Percentiles rank a stretch among this genome's conserved stretches.
Evolutionary conservation across 202 grass and related monocot species (phyloP).

Genomic region (Zoysia matrella): DNA sequence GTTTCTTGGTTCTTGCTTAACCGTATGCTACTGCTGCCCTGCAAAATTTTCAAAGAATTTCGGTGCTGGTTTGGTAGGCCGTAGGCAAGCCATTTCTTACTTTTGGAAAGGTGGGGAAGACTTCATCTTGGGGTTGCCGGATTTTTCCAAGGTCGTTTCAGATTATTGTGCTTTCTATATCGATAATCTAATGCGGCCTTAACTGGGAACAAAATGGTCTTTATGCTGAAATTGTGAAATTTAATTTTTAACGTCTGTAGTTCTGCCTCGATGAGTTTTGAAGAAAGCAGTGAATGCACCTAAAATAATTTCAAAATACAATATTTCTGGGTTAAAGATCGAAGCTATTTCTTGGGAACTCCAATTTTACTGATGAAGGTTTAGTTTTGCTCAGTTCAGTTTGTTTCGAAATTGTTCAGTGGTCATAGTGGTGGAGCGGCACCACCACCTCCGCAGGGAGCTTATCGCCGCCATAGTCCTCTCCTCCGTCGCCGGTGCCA

Average conservation of each 20-base stretch:
- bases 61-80: slow-evolving; percentile 22
- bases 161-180: not conserved
- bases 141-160: not conserved
- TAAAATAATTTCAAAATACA: not conserved
- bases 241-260: not conserved
- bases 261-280: not conserved
- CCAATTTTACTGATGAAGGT: not conserved
- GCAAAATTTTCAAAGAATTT: not conserved
- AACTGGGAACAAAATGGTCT: not conserved
- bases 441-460: slow-evolving; percentile 57
- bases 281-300: not conserved
- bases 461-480: slow-evolving; percentile 59
- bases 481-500: slow-evolving; percentile 55
- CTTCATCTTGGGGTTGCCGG: slow-evolving; percentile 1
- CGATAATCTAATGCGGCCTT: slow-evolving; percentile 6
- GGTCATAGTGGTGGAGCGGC: slow-evolving; percentile 36
- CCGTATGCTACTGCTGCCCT: not conserved
- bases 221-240: not conserved
- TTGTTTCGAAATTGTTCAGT: slow-evolving; percentile 21
- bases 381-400: too few species aligned
- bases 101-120: slow-evolving; percentile 12
- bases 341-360: not conserved
- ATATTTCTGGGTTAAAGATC: not conserved
- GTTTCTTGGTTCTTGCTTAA: slow-evolving; percentile 11
- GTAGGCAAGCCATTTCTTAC: not conserved